Conservation (phyloP, 768 basidiomycete species). For the Mycena epipterygia region DNA sequence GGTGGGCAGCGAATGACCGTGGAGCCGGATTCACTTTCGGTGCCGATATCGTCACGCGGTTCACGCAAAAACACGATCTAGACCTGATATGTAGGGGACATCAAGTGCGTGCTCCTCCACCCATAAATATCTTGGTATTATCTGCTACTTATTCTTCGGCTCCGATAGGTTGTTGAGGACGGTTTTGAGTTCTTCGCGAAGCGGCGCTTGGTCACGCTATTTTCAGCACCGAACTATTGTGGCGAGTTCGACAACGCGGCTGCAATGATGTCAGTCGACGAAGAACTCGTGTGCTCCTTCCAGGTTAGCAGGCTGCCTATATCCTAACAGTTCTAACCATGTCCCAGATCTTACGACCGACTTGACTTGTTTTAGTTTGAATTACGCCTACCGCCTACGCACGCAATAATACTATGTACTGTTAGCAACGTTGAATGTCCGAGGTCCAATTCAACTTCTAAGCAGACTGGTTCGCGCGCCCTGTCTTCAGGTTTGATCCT, state of each 20-base stretch:
- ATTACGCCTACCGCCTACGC: too few species aligned
- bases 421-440: too few species aligned
- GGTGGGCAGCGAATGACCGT: slow-evolving; percentile 99
- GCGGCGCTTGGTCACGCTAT: slow-evolving; percentile 98
- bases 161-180: slow-evolving; percentile 91
- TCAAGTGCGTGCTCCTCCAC: slow-evolving; percentile 73
- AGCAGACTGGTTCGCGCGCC: too few species aligned
- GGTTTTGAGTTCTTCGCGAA: slow-evolving; percentile 67
- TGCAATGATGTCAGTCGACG: slow-evolving; percentile 99
- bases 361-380: too few species aligned
- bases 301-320: slow-evolving; percentile 65
- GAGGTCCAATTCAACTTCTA: too few species aligned
- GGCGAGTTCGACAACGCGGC: slow-evolving; percentile 99
- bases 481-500: too few species aligned
- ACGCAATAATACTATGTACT: too few species aligned
- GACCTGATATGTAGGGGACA: slow-evolving; percentile 98
- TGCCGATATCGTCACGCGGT: slow-evolving; percentile 96
- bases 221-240: slow-evolving; percentile 97
- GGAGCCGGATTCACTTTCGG: slow-evolving; percentile 99
- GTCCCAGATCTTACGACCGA: background rate
- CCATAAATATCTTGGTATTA: too few species aligned
- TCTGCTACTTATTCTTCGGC: background rate
- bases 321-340: too few species aligned
- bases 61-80: slow-evolving; percentile 99
- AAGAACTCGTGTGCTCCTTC: slow-evolving; percentile 97